Evolutionary conservation across 352 stramenopile genomes (phyloP).

Genomic region (Phytopythium boreale): DNA sequence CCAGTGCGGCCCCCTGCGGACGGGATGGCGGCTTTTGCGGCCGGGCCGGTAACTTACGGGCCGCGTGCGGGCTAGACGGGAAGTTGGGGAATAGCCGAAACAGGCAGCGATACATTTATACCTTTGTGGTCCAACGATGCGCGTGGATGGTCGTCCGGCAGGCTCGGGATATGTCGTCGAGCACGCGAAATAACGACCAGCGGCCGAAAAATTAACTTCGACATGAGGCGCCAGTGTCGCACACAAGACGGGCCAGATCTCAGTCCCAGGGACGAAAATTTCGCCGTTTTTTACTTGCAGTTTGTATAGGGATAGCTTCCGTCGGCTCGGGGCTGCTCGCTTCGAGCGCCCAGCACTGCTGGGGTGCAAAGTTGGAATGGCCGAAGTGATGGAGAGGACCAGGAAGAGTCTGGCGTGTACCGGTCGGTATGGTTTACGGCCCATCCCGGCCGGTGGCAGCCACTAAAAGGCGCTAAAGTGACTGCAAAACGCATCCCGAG

Average conservation of each 20-base stretch:
- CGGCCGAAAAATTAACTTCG: constrained; percentile 5
- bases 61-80: not conserved
- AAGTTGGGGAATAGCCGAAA: not conserved
- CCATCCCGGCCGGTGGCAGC: not conserved
- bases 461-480: not conserved
- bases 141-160: too few relatives aligned
- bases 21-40: not conserved
- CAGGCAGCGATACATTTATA: not conserved
- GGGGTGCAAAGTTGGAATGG: too few relatives aligned
- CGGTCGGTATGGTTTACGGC: not conserved
- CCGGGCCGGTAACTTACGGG: not conserved
- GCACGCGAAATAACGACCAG: not conserved
- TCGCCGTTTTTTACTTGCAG: not conserved
- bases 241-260: constrained; percentile 5
- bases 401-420: too few relatives aligned
- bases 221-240: constrained; percentile 4
- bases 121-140: too few relatives aligned
- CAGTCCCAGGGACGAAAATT: not conserved
- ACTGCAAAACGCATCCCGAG: not conserved
- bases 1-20: not conserved
- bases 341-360: too few relatives aligned
- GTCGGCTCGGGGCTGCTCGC: too few relatives aligned
- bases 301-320: not conserved
- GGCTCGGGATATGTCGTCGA: not conserved
- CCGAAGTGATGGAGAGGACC: too few relatives aligned